Evolutionary conservation across 179 eudicot species (phyloP), one percentile per base, ranked within the genome.

Genomic region (Vitellaria paradoxa): DNA sequence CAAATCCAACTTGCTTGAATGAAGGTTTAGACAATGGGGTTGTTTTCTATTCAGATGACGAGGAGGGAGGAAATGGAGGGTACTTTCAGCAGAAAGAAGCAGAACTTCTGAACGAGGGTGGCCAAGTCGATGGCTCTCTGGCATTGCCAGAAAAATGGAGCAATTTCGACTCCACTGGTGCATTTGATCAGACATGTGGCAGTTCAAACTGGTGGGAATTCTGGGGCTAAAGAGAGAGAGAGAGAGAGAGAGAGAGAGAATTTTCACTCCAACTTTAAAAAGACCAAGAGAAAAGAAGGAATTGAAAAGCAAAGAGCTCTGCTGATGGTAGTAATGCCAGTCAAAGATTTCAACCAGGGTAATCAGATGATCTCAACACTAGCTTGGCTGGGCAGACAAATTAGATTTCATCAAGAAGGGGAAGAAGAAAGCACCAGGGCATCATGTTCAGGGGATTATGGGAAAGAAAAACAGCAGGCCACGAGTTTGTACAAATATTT

Each of bases 161-260:
- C 84, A 83, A 80, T 74, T 79, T 88, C 65, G 86, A 79, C 70
- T 79, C 88, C 0, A 81, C 68, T 15, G 79, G 72, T 72, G 70
- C 84, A 18, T 85, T 86, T 49, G 89, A 86, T 66, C 84, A 81
- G 73, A 76, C 89, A 13, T 82, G 78, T 78, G 79, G 80, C 57
- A 80, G 61, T 79, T 82, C 91, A 61, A 82, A 82, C 57, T 90
- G 91, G 93, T 90, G 93, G 93, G 88, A 90, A 37, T 80, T 76
- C 60, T 88, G 89, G 87, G 57, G 20, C n/a, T 55, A 57, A 73
- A 45, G 47, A 24, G 23, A 23, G 45, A 42, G 3, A 37, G 4
- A 37, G 3, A 42, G 45, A 42, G 45, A 42, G 45, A 42, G 45
- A 42, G 45, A 42, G 45, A 42, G 6, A 42, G 45, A 42, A 42